Evolutionary conservation across 371 early-diverging fungal species (phyloP), one percentile per base, ranked within the genome.

Genomic region (Pancytospora philotis): DNA sequence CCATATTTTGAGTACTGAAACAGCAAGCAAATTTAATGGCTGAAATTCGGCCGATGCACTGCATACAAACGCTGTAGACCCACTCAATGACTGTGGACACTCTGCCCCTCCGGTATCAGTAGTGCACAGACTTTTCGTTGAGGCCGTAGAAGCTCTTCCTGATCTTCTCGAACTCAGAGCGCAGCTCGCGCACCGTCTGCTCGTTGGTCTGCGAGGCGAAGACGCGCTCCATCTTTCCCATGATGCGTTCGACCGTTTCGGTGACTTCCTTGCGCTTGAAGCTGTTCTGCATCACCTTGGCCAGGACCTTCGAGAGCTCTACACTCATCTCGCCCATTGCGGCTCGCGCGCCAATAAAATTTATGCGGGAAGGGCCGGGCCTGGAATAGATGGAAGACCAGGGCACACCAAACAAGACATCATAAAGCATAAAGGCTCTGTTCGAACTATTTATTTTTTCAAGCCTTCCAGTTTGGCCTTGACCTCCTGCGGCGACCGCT

Each of bases 271-370:
- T 75, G 31, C 58, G 66, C 60, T 66, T 70, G 25, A 62, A 71
- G 50, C 67, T 70, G 27, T 36, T 65, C 30, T 75, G 61, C 71
- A 70, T 75, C 10, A 57, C 36, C 51, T 75, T 75, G 2, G 62
- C 66, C 4, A 75, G 53, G 0, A 75, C 67, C 64, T 75, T 75
- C 6, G 69, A 64, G 25, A 75, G 41, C 37, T 75, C 71, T 10
- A 39, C 34, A 8, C 70, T 48, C 16, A 16, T 45, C 45, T 45
- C 45, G 45, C 22, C 45, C n/a, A n/a, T n/a, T n/a, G n/a, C n/a
- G n/a, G n/a, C n/a, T n/a, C n/a, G n/a, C n/a, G n/a, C n/a, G n/a
- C n/a, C n/a, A n/a, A n/a, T n/a, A n/a, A n/a, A n/a, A n/a, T n/a
- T n/a, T n/a, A n/a, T n/a, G n/a, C n/a, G n/a, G n/a, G n/a, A n/a